Percentiles rank a stretch among this genome's conserved stretches.
phyloP scores from a whole-genome alignment of 805 yeast species.

The Soucietia sequanensis region DNA sequence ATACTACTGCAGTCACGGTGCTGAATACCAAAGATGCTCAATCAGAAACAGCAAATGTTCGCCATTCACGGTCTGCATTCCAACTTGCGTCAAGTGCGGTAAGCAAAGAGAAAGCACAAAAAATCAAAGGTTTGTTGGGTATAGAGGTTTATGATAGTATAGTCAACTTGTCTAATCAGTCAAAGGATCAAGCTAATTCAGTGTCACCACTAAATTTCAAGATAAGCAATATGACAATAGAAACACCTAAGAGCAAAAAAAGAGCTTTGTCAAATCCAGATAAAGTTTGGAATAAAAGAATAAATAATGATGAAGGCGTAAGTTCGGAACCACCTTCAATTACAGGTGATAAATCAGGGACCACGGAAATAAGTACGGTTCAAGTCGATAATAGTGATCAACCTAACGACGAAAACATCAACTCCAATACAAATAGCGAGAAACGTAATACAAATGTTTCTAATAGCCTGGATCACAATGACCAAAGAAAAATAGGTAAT shows the following conservation, averaged over 20 bases:
- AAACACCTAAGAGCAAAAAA: conserved; percentile 10
- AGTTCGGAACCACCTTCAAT: no score
- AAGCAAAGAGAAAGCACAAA: neutral
- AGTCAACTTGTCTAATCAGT: neutral
- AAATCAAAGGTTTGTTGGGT: neutral
- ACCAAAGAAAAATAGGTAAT: neutral
- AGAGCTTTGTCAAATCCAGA: conserved; percentile 5
- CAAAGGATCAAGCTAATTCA: neutral
- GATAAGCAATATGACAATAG: conserved; percentile 17
- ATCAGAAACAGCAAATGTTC: no score
- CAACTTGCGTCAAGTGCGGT: conserved; percentile 6
- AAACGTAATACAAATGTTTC: no score
- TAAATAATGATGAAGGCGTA: conserved; percentile 2
- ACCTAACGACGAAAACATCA: no score
- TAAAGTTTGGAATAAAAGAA: conserved; percentile 8
- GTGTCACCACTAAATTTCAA: conserved; percentile 20
- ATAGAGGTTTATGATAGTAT: conserved; percentile 1
- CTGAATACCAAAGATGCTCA: no score
- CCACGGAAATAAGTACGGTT: no score
- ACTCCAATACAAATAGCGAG: no score
- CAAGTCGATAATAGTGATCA: no score
- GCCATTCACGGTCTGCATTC: conserved; percentile 19
- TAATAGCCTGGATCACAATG: no score
- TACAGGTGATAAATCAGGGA: no score
- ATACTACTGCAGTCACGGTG: no score